Evolutionary conservation across 352 stramenopile species (phyloP).

Genomic region (Globisporangium viniferum): DNA sequence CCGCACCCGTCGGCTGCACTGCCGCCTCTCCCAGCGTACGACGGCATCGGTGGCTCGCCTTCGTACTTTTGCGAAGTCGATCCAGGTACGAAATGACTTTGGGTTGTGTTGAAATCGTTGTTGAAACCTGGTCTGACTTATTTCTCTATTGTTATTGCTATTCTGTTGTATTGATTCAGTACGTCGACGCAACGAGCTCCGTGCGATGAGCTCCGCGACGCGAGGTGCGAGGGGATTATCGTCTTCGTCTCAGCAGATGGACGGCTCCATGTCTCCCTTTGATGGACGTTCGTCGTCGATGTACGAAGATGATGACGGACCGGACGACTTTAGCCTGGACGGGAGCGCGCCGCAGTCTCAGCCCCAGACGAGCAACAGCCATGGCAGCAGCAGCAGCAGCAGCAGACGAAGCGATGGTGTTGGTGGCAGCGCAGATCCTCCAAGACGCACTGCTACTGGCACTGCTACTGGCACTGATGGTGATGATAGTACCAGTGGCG

Average conservation of each 20-base stretch:
- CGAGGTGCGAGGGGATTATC: neutral
- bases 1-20: constrained; percentile 33
- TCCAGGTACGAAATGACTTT: constrained; percentile 10
- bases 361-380: neutral
- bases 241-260: neutral
- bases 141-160: neutral
- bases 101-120: neutral
- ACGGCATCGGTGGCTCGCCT: constrained; percentile 73
- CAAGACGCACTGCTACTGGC: neutral
- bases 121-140: neutral
- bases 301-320: constrained; percentile 15
- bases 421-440: neutral
- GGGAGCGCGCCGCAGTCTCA: constrained; percentile 4
- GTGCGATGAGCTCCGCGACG: neutral
- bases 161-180: neutral
- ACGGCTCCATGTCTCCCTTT: constrained; percentile 2
- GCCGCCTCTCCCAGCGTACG: constrained; percentile 74
- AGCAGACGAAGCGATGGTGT: neutral
- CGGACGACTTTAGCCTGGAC: constrained; percentile 20
- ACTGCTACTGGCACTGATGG: neutral
- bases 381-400: neutral
- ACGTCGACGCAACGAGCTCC: constrained; percentile 11
- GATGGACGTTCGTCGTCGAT: constrained; percentile 1
- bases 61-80: constrained; percentile 70
- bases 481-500: neutral